Evolutionary conservation across 805 yeast species (phyloP).

Genomic region (Saturnispora galanensis): DNA sequence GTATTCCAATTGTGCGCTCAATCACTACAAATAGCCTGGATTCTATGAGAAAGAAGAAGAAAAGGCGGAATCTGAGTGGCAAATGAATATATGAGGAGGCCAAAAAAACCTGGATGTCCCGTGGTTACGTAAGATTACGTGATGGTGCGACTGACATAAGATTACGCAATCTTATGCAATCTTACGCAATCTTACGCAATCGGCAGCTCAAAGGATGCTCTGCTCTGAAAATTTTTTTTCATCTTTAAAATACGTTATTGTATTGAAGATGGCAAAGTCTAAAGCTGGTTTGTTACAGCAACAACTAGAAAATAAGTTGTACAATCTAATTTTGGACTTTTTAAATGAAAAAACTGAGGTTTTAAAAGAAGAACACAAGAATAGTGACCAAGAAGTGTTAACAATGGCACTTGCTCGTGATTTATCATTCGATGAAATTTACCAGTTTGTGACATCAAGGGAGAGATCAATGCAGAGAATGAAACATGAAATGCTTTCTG

Average conservation of each 20-base stretch:
- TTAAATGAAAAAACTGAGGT: constrained; percentile 50
- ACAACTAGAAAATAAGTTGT: constrained; percentile 46
- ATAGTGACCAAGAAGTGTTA: constrained; percentile 13
- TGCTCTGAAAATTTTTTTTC: not conserved
- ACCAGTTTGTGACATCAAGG: constrained; percentile 50
- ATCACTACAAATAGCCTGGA: not conserved
- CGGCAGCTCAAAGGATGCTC: too few species aligned
- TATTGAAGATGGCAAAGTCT: constrained; percentile 5
- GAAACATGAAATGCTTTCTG: constrained; percentile 54
- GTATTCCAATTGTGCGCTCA: not conserved
- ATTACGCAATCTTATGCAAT: not conserved
- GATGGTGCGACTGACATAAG: too few species aligned
- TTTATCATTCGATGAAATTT: constrained; percentile 39
- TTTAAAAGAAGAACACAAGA: constrained; percentile 13
- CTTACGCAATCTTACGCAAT: not conserved
- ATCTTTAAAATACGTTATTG: not conserved
- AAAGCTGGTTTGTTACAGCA: constrained; percentile 21
- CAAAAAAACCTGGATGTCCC: too few species aligned
- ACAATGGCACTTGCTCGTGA: constrained; percentile 54
- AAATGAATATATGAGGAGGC: not conserved
- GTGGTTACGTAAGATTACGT: not conserved
- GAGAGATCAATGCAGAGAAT: constrained; percentile 62
- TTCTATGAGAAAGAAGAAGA: not conserved
- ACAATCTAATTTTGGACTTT: constrained; percentile 43
- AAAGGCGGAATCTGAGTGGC: not conserved